Evolutionary conservation across 2,329 filamentous ascomycete genomes (phyloP).

Genomic region (Ophiostoma montium): DNA sequence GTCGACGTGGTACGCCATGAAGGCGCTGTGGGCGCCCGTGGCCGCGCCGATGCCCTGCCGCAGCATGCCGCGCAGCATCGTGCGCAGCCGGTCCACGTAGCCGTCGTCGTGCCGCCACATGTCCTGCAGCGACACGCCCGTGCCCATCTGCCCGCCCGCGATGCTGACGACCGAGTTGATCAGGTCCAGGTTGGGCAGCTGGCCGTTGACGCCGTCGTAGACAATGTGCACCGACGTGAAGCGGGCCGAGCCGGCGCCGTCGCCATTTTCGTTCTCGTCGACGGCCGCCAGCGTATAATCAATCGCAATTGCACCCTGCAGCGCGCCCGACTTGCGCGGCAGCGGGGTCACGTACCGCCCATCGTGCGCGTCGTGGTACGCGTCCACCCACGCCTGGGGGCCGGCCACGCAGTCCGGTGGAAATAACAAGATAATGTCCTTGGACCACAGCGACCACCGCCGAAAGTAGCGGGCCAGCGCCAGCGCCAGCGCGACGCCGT

Average conservation of each 20-base stretch:
- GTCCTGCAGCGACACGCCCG: slow-evolving; percentile 68
- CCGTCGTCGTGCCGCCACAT: slow-evolving; percentile 73
- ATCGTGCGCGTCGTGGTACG: slow-evolving; percentile 84
- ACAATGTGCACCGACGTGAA: slow-evolving; percentile 84
- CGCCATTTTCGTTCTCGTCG: background rate
- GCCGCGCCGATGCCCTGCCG: slow-evolving; percentile 82
- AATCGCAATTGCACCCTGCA: slow-evolving; percentile 86
- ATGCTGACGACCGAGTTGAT: slow-evolving; percentile 89
- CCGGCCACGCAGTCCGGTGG: slow-evolving; percentile 80
- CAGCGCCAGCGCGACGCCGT: slow-evolving; percentile 73
- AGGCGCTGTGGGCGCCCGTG: slow-evolving; percentile 82
- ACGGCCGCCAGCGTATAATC: slow-evolving; percentile 71
- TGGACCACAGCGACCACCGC: slow-evolving; percentile 96
- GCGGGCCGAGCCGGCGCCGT: slow-evolving; percentile 25
- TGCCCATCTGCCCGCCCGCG: slow-evolving; percentile 82
- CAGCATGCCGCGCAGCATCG: slow-evolving; percentile 85
- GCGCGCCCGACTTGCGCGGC: slow-evolving; percentile 78
- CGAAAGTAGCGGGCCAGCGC: slow-evolving; percentile 92
- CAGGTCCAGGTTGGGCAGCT: slow-evolving; percentile 87
- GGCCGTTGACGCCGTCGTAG: slow-evolving; percentile 92
- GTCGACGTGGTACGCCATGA: slow-evolving; percentile 96
- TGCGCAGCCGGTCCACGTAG: slow-evolving; percentile 70
- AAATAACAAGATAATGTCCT: slow-evolving; percentile 89
- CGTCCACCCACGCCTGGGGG: slow-evolving; percentile 93
- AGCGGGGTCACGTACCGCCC: slow-evolving; percentile 56